Base-by-base conservation (phyloP, 139 green algal species). In the Coccomyxa sp. region DNA sequence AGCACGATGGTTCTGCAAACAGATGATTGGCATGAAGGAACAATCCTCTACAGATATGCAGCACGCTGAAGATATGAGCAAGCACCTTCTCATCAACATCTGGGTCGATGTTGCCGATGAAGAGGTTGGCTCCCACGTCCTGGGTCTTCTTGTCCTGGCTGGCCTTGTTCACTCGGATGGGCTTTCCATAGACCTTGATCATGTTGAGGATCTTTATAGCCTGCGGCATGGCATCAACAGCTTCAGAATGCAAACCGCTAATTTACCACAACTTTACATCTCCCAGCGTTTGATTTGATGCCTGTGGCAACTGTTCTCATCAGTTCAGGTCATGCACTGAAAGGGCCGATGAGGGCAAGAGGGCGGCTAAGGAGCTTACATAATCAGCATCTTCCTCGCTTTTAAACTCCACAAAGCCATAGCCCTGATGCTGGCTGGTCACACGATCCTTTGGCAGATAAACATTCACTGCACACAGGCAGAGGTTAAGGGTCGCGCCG, bases 361-460 rank as follows among this genome's bases (percentile, higher is more conserved):
- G 16, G 25, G 76, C 76, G 63, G 21, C 18, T 71, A 79, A 27
- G 25, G 58, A 32, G 58, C 84, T 76, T 30, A 95, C 94, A 89
- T 99, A 99, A 83, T 98, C 95, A 0, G 96, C 94, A 83, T 99
- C 97, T 78, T 98, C 94, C 82, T 98, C 96, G 0, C 83, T 88
- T 17, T 86, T 82, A 79, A 98, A 98, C 90, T 99, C 97, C 77
- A 99, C 96, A 86, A 99, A 99, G 28, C 95, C 97, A 82, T 99
- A 99, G n/a, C 96, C 93, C 86, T 99, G 95, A 86, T 99, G 97
- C 63, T 90, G 82, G 77, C 91, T 95, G 14, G 96, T 99, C 14
- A 99, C 97, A 0, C 97, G 87, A 82, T 99, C 97, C 85, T 99
- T 99, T 10, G 97, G 97, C 67, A 99, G 79, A 86, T 99, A 99